Conservation (phyloP, 2,329 filamentous ascomycete genomes). For the Talaromyces sp. region DNA sequence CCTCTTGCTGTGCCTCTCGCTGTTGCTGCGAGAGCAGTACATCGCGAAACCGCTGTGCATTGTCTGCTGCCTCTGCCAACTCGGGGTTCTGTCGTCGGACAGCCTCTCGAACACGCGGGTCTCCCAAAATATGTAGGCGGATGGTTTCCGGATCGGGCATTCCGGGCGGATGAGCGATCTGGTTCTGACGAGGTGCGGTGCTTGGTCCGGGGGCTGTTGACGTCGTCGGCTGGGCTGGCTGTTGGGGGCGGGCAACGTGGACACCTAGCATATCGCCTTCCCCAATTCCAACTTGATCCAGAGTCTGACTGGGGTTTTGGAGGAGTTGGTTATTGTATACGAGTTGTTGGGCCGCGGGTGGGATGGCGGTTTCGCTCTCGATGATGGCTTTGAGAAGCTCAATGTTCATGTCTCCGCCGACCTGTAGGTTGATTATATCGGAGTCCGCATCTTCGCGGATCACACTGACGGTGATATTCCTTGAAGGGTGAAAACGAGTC, state of each 20-base stretch:
- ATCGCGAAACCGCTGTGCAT: slow-evolving; percentile 74
- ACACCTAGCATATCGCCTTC: slow-evolving; percentile 93
- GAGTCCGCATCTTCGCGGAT: slow-evolving; percentile 73
- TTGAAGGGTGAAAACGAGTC: slow-evolving; percentile 41
- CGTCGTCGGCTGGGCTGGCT: slow-evolving; percentile 19
- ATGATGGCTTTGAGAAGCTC: slow-evolving; percentile 86
- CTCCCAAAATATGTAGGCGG: slow-evolving; percentile 78
- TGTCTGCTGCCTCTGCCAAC: slow-evolving; percentile 73
- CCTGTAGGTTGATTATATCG: slow-evolving; percentile 78
- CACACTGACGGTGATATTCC: slow-evolving; percentile 86
- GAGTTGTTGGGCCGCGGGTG: slow-evolving; percentile 74
- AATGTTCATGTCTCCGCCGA: slow-evolving; percentile 79
- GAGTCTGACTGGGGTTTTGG: slow-evolving; percentile 74
- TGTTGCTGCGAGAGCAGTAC: slow-evolving; percentile 69
- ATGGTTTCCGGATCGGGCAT: slow-evolving; percentile 73
- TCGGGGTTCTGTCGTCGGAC: slow-evolving; percentile 74
- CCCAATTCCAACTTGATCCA: slow-evolving; percentile 76
- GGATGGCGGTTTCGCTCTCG: slow-evolving; percentile 77
- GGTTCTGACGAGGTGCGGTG: slow-evolving; percentile 32
- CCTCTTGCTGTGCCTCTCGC: slow-evolving; percentile 71
- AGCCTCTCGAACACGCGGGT: slow-evolving; percentile 71
- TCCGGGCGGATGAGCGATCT: slow-evolving; percentile 30
- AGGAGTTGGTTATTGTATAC: slow-evolving; percentile 88
- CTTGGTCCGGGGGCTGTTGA: slow-evolving; percentile 27
- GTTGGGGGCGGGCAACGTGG: slow-evolving; percentile 60